Evolutionary conservation across 1,139 yeast species (phyloP).

Genomic region (Diutina catenulata): DNA sequence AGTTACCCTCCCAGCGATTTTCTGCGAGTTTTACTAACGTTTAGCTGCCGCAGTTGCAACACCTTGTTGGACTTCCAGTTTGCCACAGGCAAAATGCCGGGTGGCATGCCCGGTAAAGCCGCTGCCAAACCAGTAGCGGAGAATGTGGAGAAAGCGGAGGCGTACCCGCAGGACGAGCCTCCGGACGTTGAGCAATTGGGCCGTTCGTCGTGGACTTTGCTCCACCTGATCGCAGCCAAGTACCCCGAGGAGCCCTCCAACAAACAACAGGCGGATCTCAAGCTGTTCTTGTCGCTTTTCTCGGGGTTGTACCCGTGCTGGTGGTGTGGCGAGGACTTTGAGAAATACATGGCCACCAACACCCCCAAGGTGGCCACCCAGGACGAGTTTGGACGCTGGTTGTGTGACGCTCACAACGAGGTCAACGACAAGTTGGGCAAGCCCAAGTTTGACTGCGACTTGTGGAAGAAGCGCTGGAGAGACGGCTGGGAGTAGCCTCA

Average conservation of each 20-base stretch:
- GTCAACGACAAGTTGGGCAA: constrained; percentile 81
- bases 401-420: constrained; percentile 89
- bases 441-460: constrained; percentile 70
- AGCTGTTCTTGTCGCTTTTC: constrained; percentile 55
- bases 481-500: constrained; percentile 60
- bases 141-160: not conserved
- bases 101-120: constrained; percentile 11
- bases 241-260: constrained; percentile 64
- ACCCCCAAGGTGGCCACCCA: constrained; percentile 61
- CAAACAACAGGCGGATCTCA: constrained; percentile 60
- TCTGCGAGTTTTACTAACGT: constrained; percentile 5
- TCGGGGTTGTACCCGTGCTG: constrained; percentile 87
- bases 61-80: constrained; percentile 62
- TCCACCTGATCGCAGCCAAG: constrained; percentile 84
- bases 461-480: constrained; percentile 92
- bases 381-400: constrained; percentile 80
- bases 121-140: constrained; percentile 10
- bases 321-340: constrained; percentile 85
- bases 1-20: constrained; percentile 16
- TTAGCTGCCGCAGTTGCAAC: constrained; percentile 76
- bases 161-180: constrained; percentile 42
- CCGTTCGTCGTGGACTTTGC: constrained; percentile 80
- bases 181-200: constrained; percentile 83
- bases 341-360: constrained; percentile 43
- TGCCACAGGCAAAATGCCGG: constrained; percentile 23